Base-by-base conservation (phyloP, 2,329 filamentous ascomycete species). In the Ilyonectria destructans region DNA sequence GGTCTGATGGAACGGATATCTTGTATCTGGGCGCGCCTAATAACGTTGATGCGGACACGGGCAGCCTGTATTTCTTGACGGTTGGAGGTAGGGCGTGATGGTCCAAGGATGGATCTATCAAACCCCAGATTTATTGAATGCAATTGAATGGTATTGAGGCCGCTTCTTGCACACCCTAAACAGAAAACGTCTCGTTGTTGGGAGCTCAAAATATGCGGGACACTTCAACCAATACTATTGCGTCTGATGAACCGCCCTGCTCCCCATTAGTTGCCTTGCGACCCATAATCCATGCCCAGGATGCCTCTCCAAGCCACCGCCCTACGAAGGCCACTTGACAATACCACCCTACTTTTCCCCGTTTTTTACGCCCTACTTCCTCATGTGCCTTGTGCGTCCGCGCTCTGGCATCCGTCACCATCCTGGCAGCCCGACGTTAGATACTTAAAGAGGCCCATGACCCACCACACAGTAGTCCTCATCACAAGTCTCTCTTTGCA, bases 1-100 rank as follows among this genome's bases (percentile, higher is more conserved):
- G 66, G 37, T 31, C 52, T 10, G 70, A 72, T 51, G 70, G 70
- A 2, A 70, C 65, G 23, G 70, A 72, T 49, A 62, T 69, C 17
- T 56, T 71, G 57, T 72, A 72, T 56, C 58, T 72, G 12, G 69
- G 60, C 2, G 65, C 70, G 23, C 70, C 70, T 0, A 69, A 58
- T n/a, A 71, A 71, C 31, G 69, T 72, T 15, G 64, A 71, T 48
- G 52, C 70, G 12, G 67, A 40, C 4, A 72, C 69, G 6, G 70
- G 70, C 13, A 72, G 69, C 35, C 31, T 72, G 17, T 71, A 72
- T 29, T 65, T 65, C 46, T 45, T 65, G 62, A 59, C 62, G 5
- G 62, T 65, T 49, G 62, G 56, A 7, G 62, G 62, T 13, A 37
- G 62, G n/a, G 49, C 35, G 21, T 62, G 37, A 62, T n/a, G 12